Base-by-base conservation (phyloP, 140 eudicot species). In the Flaveria floridana region DNA sequence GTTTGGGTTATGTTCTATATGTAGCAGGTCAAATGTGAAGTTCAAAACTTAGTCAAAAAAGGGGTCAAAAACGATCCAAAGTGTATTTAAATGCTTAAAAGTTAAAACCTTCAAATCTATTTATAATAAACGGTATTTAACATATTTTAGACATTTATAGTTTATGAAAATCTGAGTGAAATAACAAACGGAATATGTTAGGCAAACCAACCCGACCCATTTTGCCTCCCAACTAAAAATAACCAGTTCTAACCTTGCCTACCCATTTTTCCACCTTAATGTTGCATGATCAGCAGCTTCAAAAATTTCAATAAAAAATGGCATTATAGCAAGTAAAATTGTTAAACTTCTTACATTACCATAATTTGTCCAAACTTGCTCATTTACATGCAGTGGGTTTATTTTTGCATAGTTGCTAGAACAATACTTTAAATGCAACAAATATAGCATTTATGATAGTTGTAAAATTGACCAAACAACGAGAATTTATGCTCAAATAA, bases 291-390 rank as follows among this genome's bases (percentile, higher is more conserved):
- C 15, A 57, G 7, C 30, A 57, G 2, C 0, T 57, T 57, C n/a
- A 52, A 1, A 52, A 15, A 0, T 69, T 50, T 20, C 15, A 69
- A 69, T 23, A 69, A 48, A 69, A 25, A 69, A 12, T 21, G 59
- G 30, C 9, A 2, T 30, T 30, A 30, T 30, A 30, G 37, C 37
- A 30, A 51, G 75, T 47, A 46, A 3, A 9, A 19, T 11, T 9
- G 12, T 68, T 46, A 26, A 16, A 26, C 75, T 50, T 26, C 64
- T n/a, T 70, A 50, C 48, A 21, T 70, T 70, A 70, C 64, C 63
- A 68, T 42, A 50, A 15, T 3, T 26, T 50, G 46, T 13, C 46
- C 41, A 20, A n/a, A 16, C 42, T 28, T 14, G 48, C 64, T 70
- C 47, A 7, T 70, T 23, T 7, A 14, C 50, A 51, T 39, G 66